Evolutionary conservation across 345 rosid species (phyloP), one percentile per base, ranked within the genome.

Genomic region (Conringia planisiliqua): DNA sequence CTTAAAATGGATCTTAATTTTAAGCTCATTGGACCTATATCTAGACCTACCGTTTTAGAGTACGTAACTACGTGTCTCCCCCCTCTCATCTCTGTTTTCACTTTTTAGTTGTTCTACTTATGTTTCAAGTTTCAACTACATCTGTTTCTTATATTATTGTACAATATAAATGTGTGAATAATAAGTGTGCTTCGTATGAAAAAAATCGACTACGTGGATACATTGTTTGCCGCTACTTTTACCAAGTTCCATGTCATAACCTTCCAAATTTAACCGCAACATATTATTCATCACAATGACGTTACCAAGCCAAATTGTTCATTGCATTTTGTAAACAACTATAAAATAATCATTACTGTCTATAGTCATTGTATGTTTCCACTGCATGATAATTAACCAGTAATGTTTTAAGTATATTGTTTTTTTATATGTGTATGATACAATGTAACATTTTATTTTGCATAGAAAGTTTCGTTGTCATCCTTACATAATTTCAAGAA

Each of bases 191-290:
- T 35, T 47, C 78, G 66, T 74, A 18, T 47, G 12, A 57, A 47
- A 4, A 4, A 66, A 66, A 46, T 26, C 36, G 52, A 59, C 51
- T 17, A 56, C 72, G 78, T 74, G 78, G 78, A 46, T 13, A 3
- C 50, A 66, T 59, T 59, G 4, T 48, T 38, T 58, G 68, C 78
- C 72, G 18, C 72, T 66, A 66, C 7, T 7, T 57, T 35, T 46
- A 18, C 61, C 44, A 40, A 24, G 51, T 27, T 54, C 14, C 26
- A 18, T 55, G 18, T 56, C 57, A 65, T 16, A 65, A 74, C 42
- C 30, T 66, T 66, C 78, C 78, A 74, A 74, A 66, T 36, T 13
- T 42, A 54, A 52, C 77, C 77, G 70, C 70, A 29, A 27, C 46
- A 62, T 1, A 51, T 62, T 11, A 10, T 4, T 72, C 32, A 36